Evolutionary conservation across 129 eudicot genomes (phyloP).

Genomic region (Apium graveolens): DNA sequence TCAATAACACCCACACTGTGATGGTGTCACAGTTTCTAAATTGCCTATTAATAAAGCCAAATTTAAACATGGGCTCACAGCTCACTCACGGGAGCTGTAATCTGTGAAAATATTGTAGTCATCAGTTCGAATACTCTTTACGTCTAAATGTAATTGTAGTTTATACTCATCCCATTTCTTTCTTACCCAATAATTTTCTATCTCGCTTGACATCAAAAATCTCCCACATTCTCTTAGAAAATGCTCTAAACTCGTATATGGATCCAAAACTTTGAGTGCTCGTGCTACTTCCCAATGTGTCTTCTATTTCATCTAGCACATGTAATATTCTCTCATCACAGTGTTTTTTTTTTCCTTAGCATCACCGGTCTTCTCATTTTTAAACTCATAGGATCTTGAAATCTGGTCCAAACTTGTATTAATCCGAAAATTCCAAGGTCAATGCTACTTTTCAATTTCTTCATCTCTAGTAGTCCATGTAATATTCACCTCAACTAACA

Average conservation of each 20-base stretch:
- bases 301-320: not conserved
- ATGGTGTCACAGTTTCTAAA: not conserved
- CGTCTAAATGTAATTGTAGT: no score
- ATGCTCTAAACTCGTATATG: not conserved
- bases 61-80: not conserved
- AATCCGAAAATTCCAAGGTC: not conserved
- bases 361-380: not conserved
- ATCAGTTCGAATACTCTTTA: no score
- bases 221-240: no score
- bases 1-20: not conserved
- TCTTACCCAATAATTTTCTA: no score
- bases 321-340: not conserved
- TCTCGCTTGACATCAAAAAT: no score
- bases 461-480: not conserved
- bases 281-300: not conserved
- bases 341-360: not conserved
- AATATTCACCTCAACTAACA: not conserved
- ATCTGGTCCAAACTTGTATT: not conserved
- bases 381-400: not conserved
- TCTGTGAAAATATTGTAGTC: no score
- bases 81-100: not conserved
- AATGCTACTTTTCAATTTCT: not conserved
- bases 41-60: no score
- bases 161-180: no score
- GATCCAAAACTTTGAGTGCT: not conserved